A percentile compares a stretch with the other conserved stretches of the same genome.
Conservation (phyloP, 1,139 yeast species). For the Candida neerlandica region DNA sequence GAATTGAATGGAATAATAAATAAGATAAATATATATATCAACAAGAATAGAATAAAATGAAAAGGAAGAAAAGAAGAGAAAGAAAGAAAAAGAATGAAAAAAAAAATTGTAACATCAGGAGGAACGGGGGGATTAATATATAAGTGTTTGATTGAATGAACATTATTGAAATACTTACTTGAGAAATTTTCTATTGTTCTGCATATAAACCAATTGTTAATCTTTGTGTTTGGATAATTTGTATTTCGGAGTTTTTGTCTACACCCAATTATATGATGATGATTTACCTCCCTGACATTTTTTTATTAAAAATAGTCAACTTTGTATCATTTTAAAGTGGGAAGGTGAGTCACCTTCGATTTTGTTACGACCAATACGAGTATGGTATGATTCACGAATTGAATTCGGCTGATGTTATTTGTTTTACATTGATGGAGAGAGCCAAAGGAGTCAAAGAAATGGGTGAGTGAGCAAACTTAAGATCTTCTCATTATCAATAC, state of each 20-base stretch:
- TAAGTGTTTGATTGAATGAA: neutral
- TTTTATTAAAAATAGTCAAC: neutral
- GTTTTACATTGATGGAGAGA: too few species aligned
- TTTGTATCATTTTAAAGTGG: neutral
- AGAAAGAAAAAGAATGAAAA: slow-evolving; percentile 10
- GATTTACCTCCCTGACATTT: neutral
- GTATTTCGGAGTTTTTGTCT: slow-evolving; percentile 1
- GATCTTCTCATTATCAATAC: neutral
- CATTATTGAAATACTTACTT: slow-evolving; percentile 1
- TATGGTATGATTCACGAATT: too few species aligned
- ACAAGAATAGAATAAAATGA: neutral
- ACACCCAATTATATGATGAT: neutral
- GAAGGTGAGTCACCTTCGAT: neutral
- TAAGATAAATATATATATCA: neutral
- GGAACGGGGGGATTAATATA: neutral
- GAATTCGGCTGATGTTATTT: neutral
- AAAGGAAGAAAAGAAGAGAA: neutral
- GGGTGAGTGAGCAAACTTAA: neutral
- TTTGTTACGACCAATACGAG: too few species aligned
- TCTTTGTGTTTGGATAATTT: neutral
- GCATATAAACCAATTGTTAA: neutral
- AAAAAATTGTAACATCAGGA: slow-evolving; percentile 2
- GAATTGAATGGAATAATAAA: slow-evolving; percentile 1
- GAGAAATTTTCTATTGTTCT: slow-evolving; percentile 4
- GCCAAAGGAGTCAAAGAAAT: too few species aligned